A percentile compares a stretch with the other conserved stretches of the same genome.
Evolutionary conservation across 2,329 filamentous ascomycete genomes (phyloP).

Genomic region (Venturia oleaginea): DNA sequence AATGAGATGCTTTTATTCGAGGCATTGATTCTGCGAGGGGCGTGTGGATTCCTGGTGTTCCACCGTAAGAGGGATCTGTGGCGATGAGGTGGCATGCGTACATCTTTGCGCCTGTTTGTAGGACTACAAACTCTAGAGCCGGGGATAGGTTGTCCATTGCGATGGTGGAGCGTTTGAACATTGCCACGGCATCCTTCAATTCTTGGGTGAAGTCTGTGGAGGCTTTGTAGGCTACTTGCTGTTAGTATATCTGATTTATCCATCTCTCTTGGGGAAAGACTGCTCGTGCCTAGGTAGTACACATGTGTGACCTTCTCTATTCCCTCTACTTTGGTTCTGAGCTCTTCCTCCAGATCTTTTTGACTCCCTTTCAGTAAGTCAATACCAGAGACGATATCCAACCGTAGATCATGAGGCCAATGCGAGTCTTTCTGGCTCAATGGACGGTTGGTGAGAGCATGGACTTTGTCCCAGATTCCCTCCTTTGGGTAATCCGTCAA

Average conservation of each 20-base stretch:
- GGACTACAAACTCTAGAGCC: slow-evolving; percentile 30
- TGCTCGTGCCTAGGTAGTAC: slow-evolving; percentile 29
- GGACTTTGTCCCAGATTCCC: slow-evolving; percentile 36
- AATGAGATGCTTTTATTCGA: slow-evolving; percentile 23
- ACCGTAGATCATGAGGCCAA: slow-evolving; percentile 32
- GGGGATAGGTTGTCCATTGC: slow-evolving; percentile 27
- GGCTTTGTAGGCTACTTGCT: slow-evolving; percentile 31
- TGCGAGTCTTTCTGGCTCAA: slow-evolving; percentile 24
- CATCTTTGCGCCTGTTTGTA: slow-evolving; percentile 29
- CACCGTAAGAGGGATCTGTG: slow-evolving; percentile 22
- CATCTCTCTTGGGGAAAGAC: neutral
- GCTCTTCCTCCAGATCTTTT: slow-evolving; percentile 28
- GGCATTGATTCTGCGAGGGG: slow-evolving; percentile 27
- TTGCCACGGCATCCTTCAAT: slow-evolving; percentile 31
- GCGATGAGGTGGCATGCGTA: slow-evolving; percentile 36
- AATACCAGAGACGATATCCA: slow-evolving; percentile 35
- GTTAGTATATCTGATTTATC: neutral
- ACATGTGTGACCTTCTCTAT: slow-evolving; percentile 35
- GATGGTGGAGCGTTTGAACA: slow-evolving; percentile 33
- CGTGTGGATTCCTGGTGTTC: slow-evolving; percentile 25
- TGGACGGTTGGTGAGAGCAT: slow-evolving; percentile 40
- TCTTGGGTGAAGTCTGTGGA: slow-evolving; percentile 31
- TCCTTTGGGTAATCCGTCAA: slow-evolving; percentile 37
- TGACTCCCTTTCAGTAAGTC: slow-evolving; percentile 33
- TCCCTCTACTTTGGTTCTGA: slow-evolving; percentile 26